phyloP scores from a whole-genome alignment of 108 stramenopile species.

The Epithemia pelagica region DNA sequence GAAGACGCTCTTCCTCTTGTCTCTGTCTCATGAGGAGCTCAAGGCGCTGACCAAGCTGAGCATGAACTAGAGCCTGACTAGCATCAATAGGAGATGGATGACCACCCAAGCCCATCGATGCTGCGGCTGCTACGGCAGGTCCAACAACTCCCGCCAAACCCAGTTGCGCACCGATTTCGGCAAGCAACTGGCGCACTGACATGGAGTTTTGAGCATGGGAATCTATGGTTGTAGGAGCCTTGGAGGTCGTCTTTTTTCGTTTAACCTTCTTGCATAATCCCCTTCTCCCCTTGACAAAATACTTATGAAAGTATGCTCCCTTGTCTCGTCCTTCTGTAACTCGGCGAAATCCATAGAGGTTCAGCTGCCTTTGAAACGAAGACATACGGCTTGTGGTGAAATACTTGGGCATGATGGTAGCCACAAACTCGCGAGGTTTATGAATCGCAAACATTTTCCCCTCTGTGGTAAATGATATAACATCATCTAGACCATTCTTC shows the following conservation, averaged over 20 bases:
- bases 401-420: slow-evolving; percentile 68
- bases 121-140: not conserved
- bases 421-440: slow-evolving; percentile 49
- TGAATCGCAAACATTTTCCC: slow-evolving; percentile 72
- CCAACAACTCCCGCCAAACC: not conserved
- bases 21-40: not conserved
- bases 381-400: slow-evolving; percentile 76
- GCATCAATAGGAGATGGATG: not conserved
- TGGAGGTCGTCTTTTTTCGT: slow-evolving; percentile 5
- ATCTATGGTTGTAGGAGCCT: not conserved
- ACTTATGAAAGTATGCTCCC: slow-evolving; percentile 55
- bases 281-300: slow-evolving; percentile 50
- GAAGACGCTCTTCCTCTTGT: not conserved
- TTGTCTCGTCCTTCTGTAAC: slow-evolving; percentile 41
- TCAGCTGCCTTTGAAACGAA: slow-evolving; percentile 80
- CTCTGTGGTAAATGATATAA: slow-evolving; percentile 63
- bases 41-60: not conserved
- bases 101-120: not conserved
- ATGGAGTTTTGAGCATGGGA: not conserved
- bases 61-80: not conserved
- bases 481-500: slow-evolving; percentile 30
- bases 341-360: slow-evolving; percentile 63
- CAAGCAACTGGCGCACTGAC: slow-evolving; percentile 2
- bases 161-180: not conserved
- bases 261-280: slow-evolving; percentile 17